A percentile compares a stretch with the other conserved stretches of the same genome.
phyloP scores from a whole-genome alignment of 2,329 filamentous ascomycete species.

The Talaromyces sp. region DNA sequence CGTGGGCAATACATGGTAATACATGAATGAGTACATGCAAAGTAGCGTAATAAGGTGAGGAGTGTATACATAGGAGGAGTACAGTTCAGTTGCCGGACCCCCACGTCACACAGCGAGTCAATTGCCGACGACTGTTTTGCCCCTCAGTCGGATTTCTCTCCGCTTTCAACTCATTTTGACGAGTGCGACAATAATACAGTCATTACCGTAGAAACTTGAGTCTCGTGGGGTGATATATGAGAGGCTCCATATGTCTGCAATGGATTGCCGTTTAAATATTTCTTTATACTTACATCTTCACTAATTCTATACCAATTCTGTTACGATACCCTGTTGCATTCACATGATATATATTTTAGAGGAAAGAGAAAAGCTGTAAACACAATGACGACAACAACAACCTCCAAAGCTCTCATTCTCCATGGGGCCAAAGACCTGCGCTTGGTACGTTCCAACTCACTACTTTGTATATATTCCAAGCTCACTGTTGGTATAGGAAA shows the following conservation, averaged over 20 bases:
- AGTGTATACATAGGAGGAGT: background rate
- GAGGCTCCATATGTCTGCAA: background rate
- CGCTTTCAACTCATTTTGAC: background rate
- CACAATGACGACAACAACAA: slow-evolving; percentile 14
- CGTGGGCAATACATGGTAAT: background rate
- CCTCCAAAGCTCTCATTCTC: slow-evolving; percentile 49
- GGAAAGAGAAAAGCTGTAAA: background rate
- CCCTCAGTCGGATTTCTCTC: slow-evolving; percentile 18
- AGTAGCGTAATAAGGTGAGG: background rate
- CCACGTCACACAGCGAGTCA: slow-evolving; percentile 6
- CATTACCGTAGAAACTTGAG: background rate
- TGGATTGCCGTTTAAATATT: background rate
- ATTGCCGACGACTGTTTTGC: slow-evolving; percentile 7
- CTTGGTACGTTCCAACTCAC: slow-evolving; percentile 44
- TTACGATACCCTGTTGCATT: background rate
- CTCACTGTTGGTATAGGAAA: slow-evolving; percentile 42
- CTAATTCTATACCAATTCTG: background rate
- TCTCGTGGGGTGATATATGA: background rate
- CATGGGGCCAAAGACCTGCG: slow-evolving; percentile 60
- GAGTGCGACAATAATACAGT: background rate
- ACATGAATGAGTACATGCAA: background rate
- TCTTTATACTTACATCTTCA: background rate
- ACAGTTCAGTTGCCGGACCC: slow-evolving; percentile 12
- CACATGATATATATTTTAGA: background rate
- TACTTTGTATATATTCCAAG: background rate